These are phyloP conservation scores for Nothophoma quercina DNA, from an alignment of 2,329 filamentous ascomycete genomes.

Conservation along the genomic window DNA sequence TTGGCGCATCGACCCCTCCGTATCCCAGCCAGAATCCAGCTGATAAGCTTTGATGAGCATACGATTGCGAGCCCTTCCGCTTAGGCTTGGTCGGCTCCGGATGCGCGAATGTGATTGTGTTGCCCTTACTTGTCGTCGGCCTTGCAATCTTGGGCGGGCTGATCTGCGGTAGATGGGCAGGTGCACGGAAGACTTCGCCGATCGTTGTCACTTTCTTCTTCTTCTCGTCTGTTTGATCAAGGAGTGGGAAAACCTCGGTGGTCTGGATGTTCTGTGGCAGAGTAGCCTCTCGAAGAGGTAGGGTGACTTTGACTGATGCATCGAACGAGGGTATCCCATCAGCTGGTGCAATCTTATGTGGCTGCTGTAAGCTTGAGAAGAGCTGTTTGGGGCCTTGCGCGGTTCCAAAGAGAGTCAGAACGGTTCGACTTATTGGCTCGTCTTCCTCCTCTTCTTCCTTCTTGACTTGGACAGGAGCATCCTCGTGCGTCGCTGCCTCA, in stretches of 20 bases:
- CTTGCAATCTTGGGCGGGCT: slow-evolving; percentile 77
- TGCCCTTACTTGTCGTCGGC: slow-evolving; percentile 67
- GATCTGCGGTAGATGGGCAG: slow-evolving; percentile 69
- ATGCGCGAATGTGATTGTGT: slow-evolving; percentile 58
- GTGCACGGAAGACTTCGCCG: slow-evolving; percentile 76
- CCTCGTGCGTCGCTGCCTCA: slow-evolving; percentile 21
- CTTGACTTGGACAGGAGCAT: slow-evolving; percentile 26
- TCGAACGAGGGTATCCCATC: slow-evolving; percentile 48
- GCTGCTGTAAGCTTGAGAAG: slow-evolving; percentile 82
- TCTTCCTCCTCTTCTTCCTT: slow-evolving; percentile 29
- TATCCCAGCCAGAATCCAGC: slow-evolving; percentile 72
- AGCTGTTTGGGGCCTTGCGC: slow-evolving; percentile 78
- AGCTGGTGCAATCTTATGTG: slow-evolving; percentile 48
- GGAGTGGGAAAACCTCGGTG: slow-evolving; percentile 69
- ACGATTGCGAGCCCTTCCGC: slow-evolving; percentile 58
- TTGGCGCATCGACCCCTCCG: slow-evolving; percentile 53
- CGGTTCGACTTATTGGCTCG: slow-evolving; percentile 58
- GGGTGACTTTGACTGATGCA: slow-evolving; percentile 52
- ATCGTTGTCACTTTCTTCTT: slow-evolving; percentile 70
- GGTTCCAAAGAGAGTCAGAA: slow-evolving; percentile 79
- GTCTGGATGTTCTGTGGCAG: slow-evolving; percentile 78
- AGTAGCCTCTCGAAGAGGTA: slow-evolving; percentile 67
- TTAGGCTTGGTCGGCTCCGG: slow-evolving; percentile 60
- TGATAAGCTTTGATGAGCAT: slow-evolving; percentile 71
- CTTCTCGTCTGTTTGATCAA: slow-evolving; percentile 47